These are phyloP conservation scores for Anastatica hierochuntica DNA, from an alignment of 345 rosid species.

Conservation along the genomic window DNA sequence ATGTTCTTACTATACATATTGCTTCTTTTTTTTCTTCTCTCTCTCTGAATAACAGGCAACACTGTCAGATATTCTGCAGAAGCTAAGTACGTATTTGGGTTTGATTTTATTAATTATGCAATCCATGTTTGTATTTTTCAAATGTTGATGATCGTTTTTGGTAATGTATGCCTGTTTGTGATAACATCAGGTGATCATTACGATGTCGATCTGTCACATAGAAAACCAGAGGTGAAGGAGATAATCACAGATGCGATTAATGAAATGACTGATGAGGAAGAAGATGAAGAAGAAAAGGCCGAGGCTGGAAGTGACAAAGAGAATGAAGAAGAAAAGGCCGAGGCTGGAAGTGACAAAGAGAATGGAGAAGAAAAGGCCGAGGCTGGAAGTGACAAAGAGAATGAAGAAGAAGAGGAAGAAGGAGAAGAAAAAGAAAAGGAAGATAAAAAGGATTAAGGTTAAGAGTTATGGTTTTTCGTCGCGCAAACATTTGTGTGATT, in stretches of 20 bases:
- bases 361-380: no score
- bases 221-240: slow-evolving; percentile 90
- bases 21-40: no score
- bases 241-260: slow-evolving; percentile 82
- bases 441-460: slow-evolving; percentile 29
- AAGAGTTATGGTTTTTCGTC: no score
- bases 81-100: slow-evolving; percentile 60
- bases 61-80: slow-evolving; percentile 72
- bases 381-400: no score
- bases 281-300: no score
- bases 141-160: no score
- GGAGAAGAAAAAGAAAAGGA: slow-evolving; percentile 31
- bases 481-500: no score
- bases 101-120: no score
- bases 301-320: slow-evolving; percentile 34
- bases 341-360: slow-evolving; percentile 30
- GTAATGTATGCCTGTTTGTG: no score
- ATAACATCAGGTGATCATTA: slow-evolving; percentile 58
- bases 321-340: not conserved
- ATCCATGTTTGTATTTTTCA: not conserved
- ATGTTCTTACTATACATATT: slow-evolving; percentile 7
- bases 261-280: slow-evolving; percentile 83
- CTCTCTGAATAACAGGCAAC: slow-evolving; percentile 68
- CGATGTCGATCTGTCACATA: slow-evolving; percentile 53
- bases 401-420: not conserved